Conservation (phyloP, 805 yeast genomes). For the Komagataella pastoris region DNA sequence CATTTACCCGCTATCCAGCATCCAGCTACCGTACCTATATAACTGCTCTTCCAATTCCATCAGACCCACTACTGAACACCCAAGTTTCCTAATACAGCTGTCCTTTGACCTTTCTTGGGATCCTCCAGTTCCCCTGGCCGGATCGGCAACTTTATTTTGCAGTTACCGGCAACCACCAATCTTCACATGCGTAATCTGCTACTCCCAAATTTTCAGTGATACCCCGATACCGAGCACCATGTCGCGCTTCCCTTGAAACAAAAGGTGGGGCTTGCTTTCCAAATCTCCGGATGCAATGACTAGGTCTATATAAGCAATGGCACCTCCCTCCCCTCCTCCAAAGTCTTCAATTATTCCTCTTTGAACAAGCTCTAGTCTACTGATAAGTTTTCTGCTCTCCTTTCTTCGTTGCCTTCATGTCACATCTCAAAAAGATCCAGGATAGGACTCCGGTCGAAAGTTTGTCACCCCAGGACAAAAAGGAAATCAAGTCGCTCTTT, state of each 20-base stretch:
- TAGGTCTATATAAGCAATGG: neutral
- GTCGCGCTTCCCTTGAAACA: neutral
- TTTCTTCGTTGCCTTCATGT: neutral
- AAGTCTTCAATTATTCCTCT: neutral
- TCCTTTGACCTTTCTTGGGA: neutral
- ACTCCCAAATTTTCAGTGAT: neutral
- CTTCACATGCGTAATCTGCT: neutral
- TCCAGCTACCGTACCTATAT: neutral
- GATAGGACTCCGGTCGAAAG: neutral
- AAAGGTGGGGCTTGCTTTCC: neutral
- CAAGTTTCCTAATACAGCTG: neutral
- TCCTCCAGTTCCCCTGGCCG: neutral
- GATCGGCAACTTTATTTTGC: neutral
- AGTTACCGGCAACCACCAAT: neutral
- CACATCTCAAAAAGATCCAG: neutral
- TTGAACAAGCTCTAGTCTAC: too few species aligned
- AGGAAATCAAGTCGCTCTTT: neutral
- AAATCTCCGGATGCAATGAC: neutral
- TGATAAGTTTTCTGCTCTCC: neutral
- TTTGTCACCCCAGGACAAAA: neutral
- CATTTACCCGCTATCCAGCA: neutral
- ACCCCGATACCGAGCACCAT: neutral
- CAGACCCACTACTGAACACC: neutral
- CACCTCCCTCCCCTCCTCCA: neutral
- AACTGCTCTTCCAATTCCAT: neutral